Percentiles rank a stretch among this genome's conserved stretches.
Evolutionary conservation across 176 grass and related monocot genomes (phyloP).

Genomic region (Otatea glauca): DNA sequence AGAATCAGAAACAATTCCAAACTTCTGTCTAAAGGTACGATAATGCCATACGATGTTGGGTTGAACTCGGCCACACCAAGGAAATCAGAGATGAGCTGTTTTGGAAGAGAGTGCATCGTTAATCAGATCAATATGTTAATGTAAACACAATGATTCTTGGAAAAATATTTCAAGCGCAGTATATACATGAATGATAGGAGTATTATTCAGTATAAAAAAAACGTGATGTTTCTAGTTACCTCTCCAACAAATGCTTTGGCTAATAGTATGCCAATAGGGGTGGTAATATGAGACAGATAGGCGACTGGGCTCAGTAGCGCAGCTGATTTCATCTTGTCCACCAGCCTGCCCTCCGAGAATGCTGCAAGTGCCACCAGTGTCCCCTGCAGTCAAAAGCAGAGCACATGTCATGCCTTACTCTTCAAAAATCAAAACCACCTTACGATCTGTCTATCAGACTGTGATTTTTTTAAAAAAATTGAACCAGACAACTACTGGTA

Average conservation of each 20-base stretch:
- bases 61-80: constrained; percentile 77
- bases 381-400: constrained; percentile 54
- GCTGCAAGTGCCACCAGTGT: constrained; percentile 76
- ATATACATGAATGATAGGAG: not conserved
- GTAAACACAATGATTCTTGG: not conserved
- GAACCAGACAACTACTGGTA: too few species aligned
- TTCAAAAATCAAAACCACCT: not conserved
- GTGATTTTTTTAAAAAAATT: not conserved
- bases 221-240: constrained; percentile 11
- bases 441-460: not conserved
- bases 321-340: constrained; percentile 71
- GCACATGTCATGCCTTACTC: not conserved
- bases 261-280: constrained; percentile 58
- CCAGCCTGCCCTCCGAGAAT: constrained; percentile 72
- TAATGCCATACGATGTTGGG: constrained; percentile 51
- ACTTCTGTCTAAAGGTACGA: not conserved
- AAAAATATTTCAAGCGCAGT: not conserved
- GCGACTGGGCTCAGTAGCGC: constrained; percentile 82
- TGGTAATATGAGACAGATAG: constrained; percentile 79
- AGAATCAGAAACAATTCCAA: not conserved
- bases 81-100: constrained; percentile 50
- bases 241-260: constrained; percentile 74
- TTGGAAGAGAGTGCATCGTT: not conserved
- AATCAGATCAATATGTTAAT: not conserved
- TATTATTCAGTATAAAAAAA: not conserved